Conservation (phyloP, 306 rosid genomes). For the Begonia masoniana region DNA sequence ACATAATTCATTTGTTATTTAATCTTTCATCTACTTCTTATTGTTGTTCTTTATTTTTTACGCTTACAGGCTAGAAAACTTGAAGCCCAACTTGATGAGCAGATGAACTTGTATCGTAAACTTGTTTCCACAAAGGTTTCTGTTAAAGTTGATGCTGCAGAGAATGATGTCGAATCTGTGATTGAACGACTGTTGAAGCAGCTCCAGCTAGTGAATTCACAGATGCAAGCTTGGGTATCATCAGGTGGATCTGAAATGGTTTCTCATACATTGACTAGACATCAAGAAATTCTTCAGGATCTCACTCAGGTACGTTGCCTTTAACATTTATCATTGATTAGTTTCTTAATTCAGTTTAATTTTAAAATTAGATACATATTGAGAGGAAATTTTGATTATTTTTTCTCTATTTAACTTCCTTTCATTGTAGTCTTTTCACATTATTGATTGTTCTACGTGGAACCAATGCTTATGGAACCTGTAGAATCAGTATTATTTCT, state of each 20-base stretch:
- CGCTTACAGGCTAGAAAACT: constrained; percentile 76
- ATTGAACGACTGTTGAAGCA: constrained; percentile 66
- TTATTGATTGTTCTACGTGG: neutral
- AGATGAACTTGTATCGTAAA: constrained; percentile 73
- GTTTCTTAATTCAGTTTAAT: no score
- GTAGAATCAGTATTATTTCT: no score
- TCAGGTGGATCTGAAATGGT: constrained; percentile 97
- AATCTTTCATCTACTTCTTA: no score
- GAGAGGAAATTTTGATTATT: no score
- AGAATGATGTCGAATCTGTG: constrained; percentile 66
- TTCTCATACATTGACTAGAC: constrained; percentile 93
- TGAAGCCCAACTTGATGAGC: constrained; percentile 97
- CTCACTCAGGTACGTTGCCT: constrained; percentile 63
- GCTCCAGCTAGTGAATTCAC: constrained; percentile 91
- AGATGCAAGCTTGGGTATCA: constrained; percentile 97
- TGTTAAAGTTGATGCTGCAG: constrained; percentile 39
- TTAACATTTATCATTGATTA: no score
- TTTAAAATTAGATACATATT: no score
- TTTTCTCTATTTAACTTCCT: no score
- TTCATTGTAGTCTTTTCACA: no score
- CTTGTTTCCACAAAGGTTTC: constrained; percentile 72
- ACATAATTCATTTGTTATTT: no score
- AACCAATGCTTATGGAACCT: constrained; percentile 12
- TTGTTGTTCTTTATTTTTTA: neutral
- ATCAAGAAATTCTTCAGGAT: constrained; percentile 97